Evolutionary conservation across 2,329 filamentous ascomycete species (phyloP), one percentile per base, ranked within the genome.

Genomic region (Aspergillus sergii): DNA sequence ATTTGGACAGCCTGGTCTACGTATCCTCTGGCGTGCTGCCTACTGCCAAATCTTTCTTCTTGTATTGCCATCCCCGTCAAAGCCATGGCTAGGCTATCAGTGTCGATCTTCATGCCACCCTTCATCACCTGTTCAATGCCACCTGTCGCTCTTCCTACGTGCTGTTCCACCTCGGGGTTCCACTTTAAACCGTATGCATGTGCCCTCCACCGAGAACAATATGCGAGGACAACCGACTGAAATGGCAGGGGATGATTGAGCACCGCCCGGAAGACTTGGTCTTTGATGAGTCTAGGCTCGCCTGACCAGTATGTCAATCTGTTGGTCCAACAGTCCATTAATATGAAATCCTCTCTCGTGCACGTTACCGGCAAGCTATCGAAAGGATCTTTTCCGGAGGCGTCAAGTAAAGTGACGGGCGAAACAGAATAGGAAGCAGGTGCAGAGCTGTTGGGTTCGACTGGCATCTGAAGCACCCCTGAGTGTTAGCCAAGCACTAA

Each of bases 221-320:
- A 80, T 10, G 72, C 67, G 23, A 80, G 67, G 9, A 80, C 68
- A 28, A 75, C 68, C 12, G 76, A 70, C 59, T 79, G 75, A 61
- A 80, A 80, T 2, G 75, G 64, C 32, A 78, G 66, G 10, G 73
- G 73, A 63, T 78, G 70, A 26, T 63, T 65, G 69, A 76, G 75
- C 30, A 77, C 73, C 4, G 71, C 69, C 46, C 70, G 72, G 61
- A 79, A 79, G 9, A 77, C 72, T 11, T 70, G 68, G 12, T 75
- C 70, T 61, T 80, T 80, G 28, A 80, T 66, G 41, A 76, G 69
- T 30, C 65, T 59, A 59, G 80, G 80, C 60, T 78, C 75, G 1
- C 79, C 78, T 10, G 79, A 80, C 78, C 78, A 80, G 60, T 80
- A 80, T 0, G 72, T 71, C 55, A 80, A 68, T 51, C 73, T 76